Base-by-base conservation (phyloP, 1,139 yeast genomes). In the Pichiaceae sp. region DNA sequence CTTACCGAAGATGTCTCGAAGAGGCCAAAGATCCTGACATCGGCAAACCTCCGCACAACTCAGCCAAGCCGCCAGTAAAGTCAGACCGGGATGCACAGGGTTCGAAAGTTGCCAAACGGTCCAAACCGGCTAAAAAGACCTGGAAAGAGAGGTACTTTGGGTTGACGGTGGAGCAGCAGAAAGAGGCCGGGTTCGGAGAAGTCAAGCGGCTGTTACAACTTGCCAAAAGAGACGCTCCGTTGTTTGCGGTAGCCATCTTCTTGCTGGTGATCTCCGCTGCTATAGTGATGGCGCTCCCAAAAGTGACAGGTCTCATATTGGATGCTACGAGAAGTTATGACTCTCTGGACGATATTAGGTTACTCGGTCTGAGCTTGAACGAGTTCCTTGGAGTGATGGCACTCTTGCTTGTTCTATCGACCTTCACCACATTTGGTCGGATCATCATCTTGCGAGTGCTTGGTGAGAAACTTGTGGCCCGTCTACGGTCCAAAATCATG, bases 401-500 rank as follows among this genome's bases (percentile, higher is more conserved):
- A 2, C 72, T 68, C 1, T 60, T 86, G 12, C 72, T 89, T 45
- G 56, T 75, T 0, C 53, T 81, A 1, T 95, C 96, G 3, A 78
- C 93, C 1, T 53, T 66, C 9, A 82, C 95, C 2, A 85, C 89
- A 43, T 86, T 79, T 60, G 91, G 89, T 7, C 70, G 97, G 50
- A 72, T 82, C 21, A 76, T 83, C 41, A 56, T 85, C 30, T 63
- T 89, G 47, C 68, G 95, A 47, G 66, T 80, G 2, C 74, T 81
- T 17, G 96, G 96, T 41, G 98, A 91, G 57, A 73, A 84, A 43
- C 63, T 91, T 27, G 95, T 89, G 4, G 85, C 95, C 4, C 67
- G 95, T 42, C 63, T 91, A 38, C 69, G 98, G 46, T 70, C 94
- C 2, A 68, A 76, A 35, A 72, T 89, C 31, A 85, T 86, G 61